Evolutionary conservation across 345 rosid species (phyloP).

Genomic region (Mercurialis annua): DNA sequence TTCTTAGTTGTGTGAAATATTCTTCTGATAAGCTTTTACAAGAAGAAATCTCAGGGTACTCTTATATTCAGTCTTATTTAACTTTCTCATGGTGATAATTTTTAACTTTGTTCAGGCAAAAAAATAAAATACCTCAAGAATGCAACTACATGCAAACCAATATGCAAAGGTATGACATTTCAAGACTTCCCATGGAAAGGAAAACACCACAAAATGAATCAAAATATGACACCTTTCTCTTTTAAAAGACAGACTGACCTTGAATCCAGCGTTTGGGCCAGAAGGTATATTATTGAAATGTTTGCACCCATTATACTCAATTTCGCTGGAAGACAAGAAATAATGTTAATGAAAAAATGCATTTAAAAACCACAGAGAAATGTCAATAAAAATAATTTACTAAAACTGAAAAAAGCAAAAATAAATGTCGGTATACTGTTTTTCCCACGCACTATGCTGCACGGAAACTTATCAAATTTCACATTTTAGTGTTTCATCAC

Average conservation of each 20-base stretch:
- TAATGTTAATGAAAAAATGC: slow-evolving; percentile 4
- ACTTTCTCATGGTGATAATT: neutral
- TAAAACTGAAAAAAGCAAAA: no score
- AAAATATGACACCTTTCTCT: neutral
- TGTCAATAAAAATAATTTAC: neutral
- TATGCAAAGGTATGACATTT: neutral
- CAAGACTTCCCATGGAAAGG: neutral
- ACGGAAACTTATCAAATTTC: no score
- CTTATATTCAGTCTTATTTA: neutral
- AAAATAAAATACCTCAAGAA: neutral
- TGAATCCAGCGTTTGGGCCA: slow-evolving; percentile 74
- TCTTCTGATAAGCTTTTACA: neutral
- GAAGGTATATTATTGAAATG: slow-evolving; percentile 75
- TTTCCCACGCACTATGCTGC: neutral
- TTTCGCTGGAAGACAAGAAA: slow-evolving; percentile 50
- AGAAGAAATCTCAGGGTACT: neutral
- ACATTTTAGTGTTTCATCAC: no score
- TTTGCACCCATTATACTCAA: slow-evolving; percentile 70
- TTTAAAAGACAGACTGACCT: slow-evolving; percentile 42
- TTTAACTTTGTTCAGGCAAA: neutral
- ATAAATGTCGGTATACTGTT: neutral
- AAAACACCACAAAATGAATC: neutral
- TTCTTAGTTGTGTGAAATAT: neutral
- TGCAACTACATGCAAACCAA: neutral
- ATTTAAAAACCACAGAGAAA: slow-evolving; percentile 1